These are phyloP conservation scores for Phyllosticta capitalensis DNA, from an alignment of 2,329 filamentous ascomycete genomes.

Conservation along the genomic window DNA sequence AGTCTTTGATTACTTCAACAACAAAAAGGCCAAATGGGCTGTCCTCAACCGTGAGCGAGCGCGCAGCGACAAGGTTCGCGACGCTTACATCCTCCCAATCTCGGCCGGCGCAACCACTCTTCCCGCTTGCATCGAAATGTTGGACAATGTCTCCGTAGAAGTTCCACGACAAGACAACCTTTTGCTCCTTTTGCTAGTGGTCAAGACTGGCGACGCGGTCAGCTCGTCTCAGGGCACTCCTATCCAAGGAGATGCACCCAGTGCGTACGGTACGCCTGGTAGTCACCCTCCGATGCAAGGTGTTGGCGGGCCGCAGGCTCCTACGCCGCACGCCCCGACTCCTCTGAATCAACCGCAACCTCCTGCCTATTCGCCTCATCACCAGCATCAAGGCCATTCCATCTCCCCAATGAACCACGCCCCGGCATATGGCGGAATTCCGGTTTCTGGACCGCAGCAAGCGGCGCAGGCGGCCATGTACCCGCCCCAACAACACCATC, in stretches of 20 bases:
- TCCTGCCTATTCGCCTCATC: background rate
- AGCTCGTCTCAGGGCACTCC: slow-evolving; percentile 21
- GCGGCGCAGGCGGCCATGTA: slow-evolving; percentile 14
- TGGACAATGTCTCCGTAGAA: slow-evolving; percentile 76
- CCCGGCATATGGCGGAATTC: background rate
- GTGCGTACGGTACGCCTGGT: slow-evolving; percentile 12
- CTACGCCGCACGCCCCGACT: slow-evolving; percentile 11
- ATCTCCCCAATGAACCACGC: slow-evolving; percentile 7
- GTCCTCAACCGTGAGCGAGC: slow-evolving; percentile 63
- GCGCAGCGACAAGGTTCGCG: slow-evolving; percentile 64
- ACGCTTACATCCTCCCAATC: slow-evolving; percentile 85
- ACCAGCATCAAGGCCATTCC: slow-evolving; percentile 14
- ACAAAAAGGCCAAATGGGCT: slow-evolving; percentile 69
- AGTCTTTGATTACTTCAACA: slow-evolving; percentile 80
- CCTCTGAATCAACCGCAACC: slow-evolving; percentile 1
- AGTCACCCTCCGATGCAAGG: background rate
- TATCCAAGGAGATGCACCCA: slow-evolving; percentile 20
- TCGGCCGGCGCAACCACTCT: slow-evolving; percentile 57
- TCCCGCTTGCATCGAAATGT: slow-evolving; percentile 78
- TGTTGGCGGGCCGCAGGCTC: background rate
- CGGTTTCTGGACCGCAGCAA: background rate
- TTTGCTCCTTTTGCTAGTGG: slow-evolving; percentile 76
- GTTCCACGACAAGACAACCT: slow-evolving; percentile 62
- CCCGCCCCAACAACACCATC: slow-evolving; percentile 25
- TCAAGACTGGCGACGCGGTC: slow-evolving; percentile 36